Conservation (phyloP, 345 rosid species). For the Ailanthus altissimus region DNA sequence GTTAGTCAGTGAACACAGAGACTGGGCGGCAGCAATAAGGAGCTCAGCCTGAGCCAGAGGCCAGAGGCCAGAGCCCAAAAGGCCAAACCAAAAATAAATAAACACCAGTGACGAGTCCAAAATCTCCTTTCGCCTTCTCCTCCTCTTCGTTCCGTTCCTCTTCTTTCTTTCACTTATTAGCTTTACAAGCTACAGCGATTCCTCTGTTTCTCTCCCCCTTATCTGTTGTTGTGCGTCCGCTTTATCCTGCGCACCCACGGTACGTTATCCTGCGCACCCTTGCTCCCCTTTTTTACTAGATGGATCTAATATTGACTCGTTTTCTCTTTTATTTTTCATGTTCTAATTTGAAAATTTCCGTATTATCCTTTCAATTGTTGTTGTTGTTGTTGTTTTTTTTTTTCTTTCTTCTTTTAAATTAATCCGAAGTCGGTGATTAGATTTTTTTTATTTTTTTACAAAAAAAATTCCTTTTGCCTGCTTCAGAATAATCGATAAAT, state of each 20-base stretch:
- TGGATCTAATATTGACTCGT: conserved; percentile 11
- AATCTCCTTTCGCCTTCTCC: conserved; percentile 5
- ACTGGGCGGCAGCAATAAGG: neutral
- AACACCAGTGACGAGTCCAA: conserved; percentile 9
- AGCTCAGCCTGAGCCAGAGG: neutral
- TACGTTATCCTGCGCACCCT: conserved; percentile 2
- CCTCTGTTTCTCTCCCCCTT: neutral
- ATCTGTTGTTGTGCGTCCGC: neutral
- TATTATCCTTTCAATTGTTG: neutral
- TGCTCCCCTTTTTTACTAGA: neutral
- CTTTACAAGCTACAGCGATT: neutral
- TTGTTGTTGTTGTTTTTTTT: neutral
- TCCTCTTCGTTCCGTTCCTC: neutral
- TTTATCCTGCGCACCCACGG: conserved; percentile 16
- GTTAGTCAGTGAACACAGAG: neutral
- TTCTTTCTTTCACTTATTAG: neutral
- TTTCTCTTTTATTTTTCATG: neutral
- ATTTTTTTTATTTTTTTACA: neutral
- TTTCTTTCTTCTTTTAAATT: neutral
- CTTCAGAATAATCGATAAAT: neutral
- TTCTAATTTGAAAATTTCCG: too few relatives aligned
- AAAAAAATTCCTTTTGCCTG: neutral
- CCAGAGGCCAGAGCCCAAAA: conserved; percentile 5
- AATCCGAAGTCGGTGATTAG: neutral
- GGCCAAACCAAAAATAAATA: neutral